Percentiles rank a stretch among this genome's conserved stretches.
Conservation (phyloP, 768 basidiomycete species). For the Lyophyllum shimeji region DNA sequence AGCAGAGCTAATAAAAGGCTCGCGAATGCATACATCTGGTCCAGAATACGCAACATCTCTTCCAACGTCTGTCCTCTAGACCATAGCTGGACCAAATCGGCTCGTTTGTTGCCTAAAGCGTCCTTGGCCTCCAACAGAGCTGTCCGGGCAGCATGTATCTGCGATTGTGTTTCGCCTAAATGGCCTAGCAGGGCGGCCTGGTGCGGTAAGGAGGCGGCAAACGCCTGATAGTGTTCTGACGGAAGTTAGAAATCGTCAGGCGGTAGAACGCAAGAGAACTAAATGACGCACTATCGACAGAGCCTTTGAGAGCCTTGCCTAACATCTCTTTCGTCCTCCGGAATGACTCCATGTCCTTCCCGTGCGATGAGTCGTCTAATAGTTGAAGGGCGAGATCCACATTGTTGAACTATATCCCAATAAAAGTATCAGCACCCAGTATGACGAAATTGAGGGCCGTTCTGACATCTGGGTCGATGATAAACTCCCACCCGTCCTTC, state of each 20-base stretch:
- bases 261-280: neutral
- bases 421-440: constrained; percentile 5
- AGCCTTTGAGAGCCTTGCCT: constrained; percentile 79
- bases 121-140: constrained; percentile 80
- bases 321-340: constrained; percentile 73
- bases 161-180: constrained; percentile 69
- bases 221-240: constrained; percentile 88
- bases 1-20: neutral
- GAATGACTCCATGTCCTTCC: constrained; percentile 79
- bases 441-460: constrained; percentile 2
- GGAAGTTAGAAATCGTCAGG: neutral
- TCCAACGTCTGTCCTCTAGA: constrained; percentile 86
- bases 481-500: constrained; percentile 87
- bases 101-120: constrained; percentile 73
- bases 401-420: constrained; percentile 73
- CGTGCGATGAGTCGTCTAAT: constrained; percentile 70
- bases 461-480: constrained; percentile 76
- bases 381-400: constrained; percentile 92
- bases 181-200: constrained; percentile 78
- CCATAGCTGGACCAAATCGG: constrained; percentile 90
- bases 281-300: constrained; percentile 74
- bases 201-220: constrained; percentile 91
- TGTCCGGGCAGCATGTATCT: constrained; percentile 69
- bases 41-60: constrained; percentile 93
- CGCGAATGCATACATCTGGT: constrained; percentile 74